These are phyloP conservation scores for Tulasnella sp. DNA, from an alignment of 768 basidiomycete species.

Conservation along the genomic window DNA sequence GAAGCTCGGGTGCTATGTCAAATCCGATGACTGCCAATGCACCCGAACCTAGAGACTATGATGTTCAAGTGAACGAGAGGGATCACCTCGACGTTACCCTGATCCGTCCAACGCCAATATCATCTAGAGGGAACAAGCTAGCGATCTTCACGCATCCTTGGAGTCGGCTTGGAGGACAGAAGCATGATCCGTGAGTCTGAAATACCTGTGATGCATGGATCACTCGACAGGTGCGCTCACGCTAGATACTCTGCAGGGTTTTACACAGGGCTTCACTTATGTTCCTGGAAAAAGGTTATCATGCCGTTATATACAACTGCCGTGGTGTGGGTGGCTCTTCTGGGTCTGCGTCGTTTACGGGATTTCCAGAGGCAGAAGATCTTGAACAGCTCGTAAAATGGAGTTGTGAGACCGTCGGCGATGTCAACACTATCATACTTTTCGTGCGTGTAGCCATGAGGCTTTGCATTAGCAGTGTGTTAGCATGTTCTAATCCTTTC, in stretches of 20 bases:
- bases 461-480: background rate
- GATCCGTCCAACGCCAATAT: background rate
- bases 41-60: background rate
- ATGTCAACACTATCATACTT: conserved; percentile 47
- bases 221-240: background rate
- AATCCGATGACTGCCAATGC: background rate
- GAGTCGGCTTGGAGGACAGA: conserved; percentile 77
- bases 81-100: conserved; percentile 6
- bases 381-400: conserved; percentile 53
- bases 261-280: conserved; percentile 43
- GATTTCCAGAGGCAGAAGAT: conserved; percentile 65
- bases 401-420: conserved; percentile 43
- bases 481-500: background rate
- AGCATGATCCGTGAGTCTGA: conserved; percentile 66
- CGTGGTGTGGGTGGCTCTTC: conserved; percentile 72
- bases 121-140: conserved; percentile 15
- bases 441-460: conserved; percentile 47
- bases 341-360: conserved; percentile 71
- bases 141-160: conserved; percentile 79
- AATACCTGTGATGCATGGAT: background rate
- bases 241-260: conserved; percentile 36
- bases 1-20: background rate
- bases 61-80: conserved; percentile 6
- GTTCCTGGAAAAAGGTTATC: conserved; percentile 46
- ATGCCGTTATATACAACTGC: conserved; percentile 70